phyloP scores from a whole-genome alignment of 805 yeast genomes.

The Candida michaelii region DNA sequence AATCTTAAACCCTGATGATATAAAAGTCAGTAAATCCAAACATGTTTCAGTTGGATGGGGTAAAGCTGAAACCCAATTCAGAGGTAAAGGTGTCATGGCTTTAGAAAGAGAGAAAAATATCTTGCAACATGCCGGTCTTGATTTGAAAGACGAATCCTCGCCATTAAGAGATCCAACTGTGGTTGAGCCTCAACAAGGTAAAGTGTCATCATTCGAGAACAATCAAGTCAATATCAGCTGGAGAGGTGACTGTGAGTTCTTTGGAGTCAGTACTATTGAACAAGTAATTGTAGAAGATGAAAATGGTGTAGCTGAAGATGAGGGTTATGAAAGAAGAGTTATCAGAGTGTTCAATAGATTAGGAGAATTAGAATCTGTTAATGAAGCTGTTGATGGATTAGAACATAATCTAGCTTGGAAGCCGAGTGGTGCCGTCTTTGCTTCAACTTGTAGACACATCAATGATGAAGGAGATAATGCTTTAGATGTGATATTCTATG shows the following conservation, averaged over 20 bases:
- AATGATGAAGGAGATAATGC: slow-evolving; percentile 52
- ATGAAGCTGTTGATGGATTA: slow-evolving; percentile 85
- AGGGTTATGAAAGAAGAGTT: slow-evolving; percentile 59
- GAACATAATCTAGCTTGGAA: slow-evolving; percentile 81
- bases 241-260: slow-evolving; percentile 93
- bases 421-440: slow-evolving; percentile 85
- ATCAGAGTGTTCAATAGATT: slow-evolving; percentile 80
- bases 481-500: slow-evolving; percentile 72
- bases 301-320: slow-evolving; percentile 14
- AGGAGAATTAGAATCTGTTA: slow-evolving; percentile 75
- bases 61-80: slow-evolving; percentile 91
- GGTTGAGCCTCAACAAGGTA: slow-evolving; percentile 69
- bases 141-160: slow-evolving; percentile 53
- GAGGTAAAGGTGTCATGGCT: slow-evolving; percentile 88
- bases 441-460: slow-evolving; percentile 72
- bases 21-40: slow-evolving; percentile 55
- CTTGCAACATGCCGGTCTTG: slow-evolving; percentile 65
- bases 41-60: slow-evolving; percentile 99
- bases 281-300: slow-evolving; percentile 42
- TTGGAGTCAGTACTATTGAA: slow-evolving; percentile 68
- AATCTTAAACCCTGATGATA: slow-evolving; percentile 57
- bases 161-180: slow-evolving; percentile 85
- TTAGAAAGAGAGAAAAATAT: slow-evolving; percentile 62
- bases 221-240: slow-evolving; percentile 61
- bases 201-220: slow-evolving; percentile 54